Base-by-base conservation (phyloP, 176 grass and related monocot species). In the Cenchrus americanus region DNA sequence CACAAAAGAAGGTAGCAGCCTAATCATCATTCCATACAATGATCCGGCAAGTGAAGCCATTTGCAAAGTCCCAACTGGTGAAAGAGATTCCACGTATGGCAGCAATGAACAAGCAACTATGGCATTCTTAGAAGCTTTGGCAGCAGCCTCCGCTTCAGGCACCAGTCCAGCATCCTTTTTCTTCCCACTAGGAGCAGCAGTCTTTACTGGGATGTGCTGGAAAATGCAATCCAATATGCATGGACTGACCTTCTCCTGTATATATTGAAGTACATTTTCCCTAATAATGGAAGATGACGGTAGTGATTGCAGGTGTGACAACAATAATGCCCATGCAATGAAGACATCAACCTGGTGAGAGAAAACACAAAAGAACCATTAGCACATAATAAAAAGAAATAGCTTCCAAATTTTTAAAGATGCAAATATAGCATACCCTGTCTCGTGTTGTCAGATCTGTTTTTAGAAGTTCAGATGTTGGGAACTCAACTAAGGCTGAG, bases 21-120 rank as follows among this genome's bases (percentile, higher is more conserved):
- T 94, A 87, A 95, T 92, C 85, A 98, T 98, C 88, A 93, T 93
- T 76, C 93, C 96, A 43, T 98, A 98, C 41, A 95, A 77, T 79
- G 88, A 83, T 18, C 96, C 91, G 60, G 96, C 93, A 76, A 95
- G 85, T 72, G 96, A 93, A 40, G 93, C 89, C 91, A 98, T 91
- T 78, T 91, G 82, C 76, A 71, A 63, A 23, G 73, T 89, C 17
- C 85, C 91, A 66, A 91, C 67, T 22, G 96, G 89, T 87, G 87
- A 95, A 88, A 98, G 91, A 19, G 91, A 93, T 66, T 98, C 85
- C 43, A 98, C 57, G 58, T 86, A 95, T 47, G 85, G 84, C n/a
- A 74, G 73, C 64, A 95, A n/a, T 7, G 93, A 95, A 68, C 85
- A 90, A 40, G 89, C 87, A 62, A 71, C 46, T 76, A 93, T 95